Conservation (phyloP, 2,329 filamentous ascomycete genomes). For the Monilinia polystroma region DNA sequence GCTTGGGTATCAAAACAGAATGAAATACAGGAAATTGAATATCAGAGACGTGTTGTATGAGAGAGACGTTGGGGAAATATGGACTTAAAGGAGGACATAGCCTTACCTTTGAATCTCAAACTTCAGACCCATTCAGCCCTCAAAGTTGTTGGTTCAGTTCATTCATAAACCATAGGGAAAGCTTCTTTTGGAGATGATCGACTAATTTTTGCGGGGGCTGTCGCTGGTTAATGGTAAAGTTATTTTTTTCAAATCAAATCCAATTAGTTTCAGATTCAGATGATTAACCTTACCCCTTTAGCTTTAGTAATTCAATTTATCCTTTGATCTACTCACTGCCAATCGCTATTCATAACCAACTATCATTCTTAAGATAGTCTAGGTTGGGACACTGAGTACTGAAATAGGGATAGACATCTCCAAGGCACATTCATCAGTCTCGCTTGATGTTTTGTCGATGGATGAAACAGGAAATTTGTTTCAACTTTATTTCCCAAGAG, state of each 20-base stretch:
- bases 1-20: not conserved
- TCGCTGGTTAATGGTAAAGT: constrained; percentile 3
- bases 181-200: not conserved
- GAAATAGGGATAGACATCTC: not conserved
- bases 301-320: not conserved
- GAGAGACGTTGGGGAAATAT: not conserved
- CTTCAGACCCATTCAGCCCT: constrained; percentile 1
- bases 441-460: not conserved
- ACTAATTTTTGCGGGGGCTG: constrained; percentile 5
- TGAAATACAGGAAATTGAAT: not conserved
- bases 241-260: constrained; percentile 1
- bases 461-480: constrained; percentile 11
- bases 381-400: not conserved
- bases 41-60: not conserved
- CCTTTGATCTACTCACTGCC: not conserved
- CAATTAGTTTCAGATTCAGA: constrained; percentile 1
- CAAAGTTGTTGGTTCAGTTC: not conserved
- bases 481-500: not conserved
- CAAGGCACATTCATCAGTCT: constrained; percentile 3
- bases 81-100: not conserved
- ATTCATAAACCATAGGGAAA: not conserved
- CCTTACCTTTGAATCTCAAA: not conserved
- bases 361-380: not conserved
- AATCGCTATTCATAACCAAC: not conserved
- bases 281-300: not conserved